Conservation (phyloP, 441 rosid species). For the Jatropha multifida region DNA sequence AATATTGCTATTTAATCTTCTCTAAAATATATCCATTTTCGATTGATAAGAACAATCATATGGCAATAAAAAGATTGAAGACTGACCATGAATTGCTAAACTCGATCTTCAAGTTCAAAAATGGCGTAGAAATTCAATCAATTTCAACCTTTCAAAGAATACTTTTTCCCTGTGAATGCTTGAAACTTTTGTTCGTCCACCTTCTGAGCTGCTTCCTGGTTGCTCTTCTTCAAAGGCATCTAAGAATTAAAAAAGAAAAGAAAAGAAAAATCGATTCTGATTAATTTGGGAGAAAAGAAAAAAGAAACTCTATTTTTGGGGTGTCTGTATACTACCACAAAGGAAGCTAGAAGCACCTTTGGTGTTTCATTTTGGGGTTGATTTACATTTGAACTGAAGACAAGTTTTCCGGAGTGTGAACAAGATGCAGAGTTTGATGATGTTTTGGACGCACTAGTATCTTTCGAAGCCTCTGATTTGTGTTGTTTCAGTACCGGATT, state of each 20-base stretch:
- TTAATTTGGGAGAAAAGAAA: background rate
- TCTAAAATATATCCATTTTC: background rate
- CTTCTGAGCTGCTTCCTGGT: constrained; percentile 33
- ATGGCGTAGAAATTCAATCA: background rate
- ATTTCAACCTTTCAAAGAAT: constrained; percentile 41
- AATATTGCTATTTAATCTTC: background rate
- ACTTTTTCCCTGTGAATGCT: constrained; percentile 60
- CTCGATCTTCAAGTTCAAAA: background rate
- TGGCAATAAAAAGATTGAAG: background rate
- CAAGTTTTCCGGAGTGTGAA: constrained; percentile 44
- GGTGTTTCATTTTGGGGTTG: constrained; percentile 26
- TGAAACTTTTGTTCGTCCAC: constrained; percentile 47
- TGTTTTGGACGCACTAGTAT: constrained; percentile 28
- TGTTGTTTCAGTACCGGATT: constrained; percentile 23
- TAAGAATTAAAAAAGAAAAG: background rate
- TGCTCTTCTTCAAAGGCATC: constrained; percentile 35
- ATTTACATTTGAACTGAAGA: constrained; percentile 50
- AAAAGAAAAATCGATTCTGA: background rate
- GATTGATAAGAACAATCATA: background rate
- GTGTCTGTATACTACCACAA: background rate
- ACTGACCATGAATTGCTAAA: background rate
- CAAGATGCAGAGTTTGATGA: constrained; percentile 29
- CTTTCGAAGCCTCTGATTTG: constrained; percentile 25
- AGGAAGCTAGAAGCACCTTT: constrained; percentile 32
- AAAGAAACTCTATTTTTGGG: background rate